These are phyloP conservation scores for Thozetella sp. DNA, from an alignment of 495 filamentous ascomycete genomes.

Conservation along the genomic window DNA sequence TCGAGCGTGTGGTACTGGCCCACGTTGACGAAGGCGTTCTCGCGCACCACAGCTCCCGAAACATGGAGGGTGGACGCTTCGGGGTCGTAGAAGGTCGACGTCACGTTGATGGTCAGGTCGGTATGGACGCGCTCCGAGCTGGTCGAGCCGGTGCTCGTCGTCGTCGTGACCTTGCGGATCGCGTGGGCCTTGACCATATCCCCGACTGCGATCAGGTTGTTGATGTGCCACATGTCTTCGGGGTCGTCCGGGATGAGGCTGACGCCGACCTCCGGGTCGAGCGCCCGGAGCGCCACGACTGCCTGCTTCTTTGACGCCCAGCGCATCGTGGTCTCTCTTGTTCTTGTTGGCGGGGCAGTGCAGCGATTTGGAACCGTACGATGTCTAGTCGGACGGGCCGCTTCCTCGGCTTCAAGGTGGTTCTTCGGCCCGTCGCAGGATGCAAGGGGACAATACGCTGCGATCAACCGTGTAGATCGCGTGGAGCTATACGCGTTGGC, in stretches of 20 bases:
- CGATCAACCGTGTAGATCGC: too few species aligned
- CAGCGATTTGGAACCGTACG: not conserved
- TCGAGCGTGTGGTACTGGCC: conserved; percentile 91
- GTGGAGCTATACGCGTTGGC: too few species aligned
- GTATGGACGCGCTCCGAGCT: conserved; percentile 74
- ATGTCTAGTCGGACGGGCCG: too few species aligned
- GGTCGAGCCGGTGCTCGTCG: conserved; percentile 73
- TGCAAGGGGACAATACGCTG: too few species aligned
- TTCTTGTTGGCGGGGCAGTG: not conserved
- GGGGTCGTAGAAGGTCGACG: conserved; percentile 86
- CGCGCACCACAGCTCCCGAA: conserved; percentile 75
- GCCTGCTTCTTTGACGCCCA: conserved; percentile 35
- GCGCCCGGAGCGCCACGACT: conserved; percentile 71
- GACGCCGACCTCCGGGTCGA: conserved; percentile 73
- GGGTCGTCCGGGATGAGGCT: conserved; percentile 87
- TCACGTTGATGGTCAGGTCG: conserved; percentile 79
- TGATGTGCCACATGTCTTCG: conserved; percentile 99
- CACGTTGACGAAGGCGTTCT: conserved; percentile 81
- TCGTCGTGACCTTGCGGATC: conserved; percentile 75
- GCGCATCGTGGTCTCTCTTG: conserved; percentile 17
- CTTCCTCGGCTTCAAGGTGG: too few species aligned
- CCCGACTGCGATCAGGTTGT: conserved; percentile 84
- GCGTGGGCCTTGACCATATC: conserved; percentile 85
- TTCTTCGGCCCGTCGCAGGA: too few species aligned
- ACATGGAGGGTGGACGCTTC: conserved; percentile 83